A percentile compares a stretch with the other conserved stretches of the same genome.
phyloP scores from a whole-genome alignment of 2,329 filamentous ascomycete species.

The Lizonia empirigonia region DNA sequence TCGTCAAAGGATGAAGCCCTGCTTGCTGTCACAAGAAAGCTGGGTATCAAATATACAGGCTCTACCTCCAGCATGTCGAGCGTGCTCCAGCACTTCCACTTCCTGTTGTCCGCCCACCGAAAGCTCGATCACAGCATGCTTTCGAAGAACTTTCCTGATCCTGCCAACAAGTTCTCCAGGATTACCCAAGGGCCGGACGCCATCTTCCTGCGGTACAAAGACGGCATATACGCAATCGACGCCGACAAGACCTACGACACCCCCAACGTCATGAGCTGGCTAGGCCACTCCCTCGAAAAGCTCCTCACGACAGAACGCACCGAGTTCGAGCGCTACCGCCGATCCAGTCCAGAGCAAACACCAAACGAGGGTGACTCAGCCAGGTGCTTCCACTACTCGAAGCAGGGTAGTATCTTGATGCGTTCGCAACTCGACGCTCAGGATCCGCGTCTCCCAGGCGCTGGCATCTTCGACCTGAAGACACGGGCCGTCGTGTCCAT shows the following conservation, averaged over 20 bases:
- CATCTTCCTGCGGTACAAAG: constrained; percentile 79
- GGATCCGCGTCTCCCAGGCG: constrained; percentile 83
- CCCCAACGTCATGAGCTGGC: constrained; percentile 84
- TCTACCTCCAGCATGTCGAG: constrained; percentile 97
- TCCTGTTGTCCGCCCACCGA: constrained; percentile 83
- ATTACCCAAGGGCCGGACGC: constrained; percentile 73
- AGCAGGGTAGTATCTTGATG: constrained; percentile 86
- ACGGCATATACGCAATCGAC: constrained; percentile 92
- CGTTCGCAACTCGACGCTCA: constrained; percentile 92
- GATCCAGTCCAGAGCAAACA: constrained; percentile 63
- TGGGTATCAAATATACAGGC: constrained; percentile 81
- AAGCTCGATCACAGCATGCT: constrained; percentile 69
- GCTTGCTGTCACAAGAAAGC: constrained; percentile 67
- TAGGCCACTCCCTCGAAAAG: constrained; percentile 97
- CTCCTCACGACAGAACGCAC: constrained; percentile 81
- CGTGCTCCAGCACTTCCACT: constrained; percentile 89
- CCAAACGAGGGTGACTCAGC: constrained; percentile 66
- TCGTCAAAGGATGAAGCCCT: constrained; percentile 83
- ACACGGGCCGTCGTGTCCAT: constrained; percentile 90
- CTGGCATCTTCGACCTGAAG: constrained; percentile 95
- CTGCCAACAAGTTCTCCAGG: constrained; percentile 70
- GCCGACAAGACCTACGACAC: constrained; percentile 90
- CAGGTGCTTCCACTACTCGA: constrained; percentile 80
- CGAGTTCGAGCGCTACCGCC: constrained; percentile 83
- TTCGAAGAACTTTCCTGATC: constrained; percentile 68